Evolutionary conservation across 2,329 filamentous ascomycete species (phyloP).

Genomic region (Colletotrichum shisoi): DNA sequence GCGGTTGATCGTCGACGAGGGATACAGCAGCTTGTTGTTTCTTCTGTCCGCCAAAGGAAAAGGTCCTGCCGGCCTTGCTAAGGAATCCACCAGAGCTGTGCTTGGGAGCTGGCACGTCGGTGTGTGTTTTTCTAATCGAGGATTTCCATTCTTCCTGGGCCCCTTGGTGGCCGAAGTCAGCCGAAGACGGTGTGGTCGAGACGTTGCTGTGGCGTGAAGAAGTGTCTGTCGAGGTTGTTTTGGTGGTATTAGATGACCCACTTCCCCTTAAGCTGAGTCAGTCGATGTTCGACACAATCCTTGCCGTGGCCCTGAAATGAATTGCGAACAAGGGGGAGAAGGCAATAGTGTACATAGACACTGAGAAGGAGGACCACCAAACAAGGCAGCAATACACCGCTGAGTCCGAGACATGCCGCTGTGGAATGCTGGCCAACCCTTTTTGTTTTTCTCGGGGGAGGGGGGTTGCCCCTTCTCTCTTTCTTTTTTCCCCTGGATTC

Average conservation of each 20-base stretch:
- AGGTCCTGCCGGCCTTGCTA: conserved; percentile 65
- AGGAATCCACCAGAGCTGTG: conserved; percentile 58
- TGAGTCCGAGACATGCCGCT: conserved; percentile 38
- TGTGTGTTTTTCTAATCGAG: conserved; percentile 50
- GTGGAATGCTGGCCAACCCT: conserved; percentile 35
- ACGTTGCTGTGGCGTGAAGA: conserved; percentile 69
- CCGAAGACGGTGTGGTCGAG: conserved; percentile 68
- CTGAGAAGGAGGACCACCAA: conserved; percentile 28
- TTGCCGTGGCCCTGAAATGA: conserved; percentile 40
- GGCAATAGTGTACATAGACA: conserved; percentile 22
- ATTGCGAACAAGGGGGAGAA: conserved; percentile 39
- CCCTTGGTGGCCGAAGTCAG: conserved; percentile 52
- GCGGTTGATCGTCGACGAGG: conserved; percentile 50
- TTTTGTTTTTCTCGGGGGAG: not conserved
- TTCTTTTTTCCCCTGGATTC: not conserved
- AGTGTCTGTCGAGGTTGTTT: conserved; percentile 66
- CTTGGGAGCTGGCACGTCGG: conserved; percentile 57
- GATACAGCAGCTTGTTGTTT: conserved; percentile 55
- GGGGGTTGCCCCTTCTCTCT: not conserved
- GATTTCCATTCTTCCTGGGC: conserved; percentile 53
- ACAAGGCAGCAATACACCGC: conserved; percentile 28
- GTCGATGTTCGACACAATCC: conserved; percentile 45
- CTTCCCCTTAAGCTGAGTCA: conserved; percentile 61
- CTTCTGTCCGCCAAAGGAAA: conserved; percentile 66
- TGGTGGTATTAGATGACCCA: conserved; percentile 68